These are phyloP conservation scores for Schizosaccharomyces japonicus DNA, from an alignment of 805 yeast genomes.

Conservation along the genomic window DNA sequence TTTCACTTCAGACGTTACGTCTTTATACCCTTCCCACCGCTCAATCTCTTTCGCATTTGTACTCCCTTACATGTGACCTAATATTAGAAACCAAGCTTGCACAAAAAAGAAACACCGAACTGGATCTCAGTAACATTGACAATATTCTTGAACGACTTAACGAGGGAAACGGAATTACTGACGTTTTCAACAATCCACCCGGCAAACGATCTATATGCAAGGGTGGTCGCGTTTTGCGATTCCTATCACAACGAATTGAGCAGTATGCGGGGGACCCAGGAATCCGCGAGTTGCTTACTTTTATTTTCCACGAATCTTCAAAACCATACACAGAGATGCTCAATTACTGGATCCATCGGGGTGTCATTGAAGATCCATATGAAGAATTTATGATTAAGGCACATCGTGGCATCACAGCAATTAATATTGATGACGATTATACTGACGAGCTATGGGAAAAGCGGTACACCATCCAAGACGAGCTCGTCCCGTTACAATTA, in stretches of 20 bases:
- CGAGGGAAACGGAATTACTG: slow-evolving; percentile 7
- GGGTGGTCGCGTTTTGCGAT: slow-evolving; percentile 52
- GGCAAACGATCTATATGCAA: slow-evolving; percentile 18
- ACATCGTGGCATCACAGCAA: slow-evolving; percentile 12
- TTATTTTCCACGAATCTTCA: slow-evolving; percentile 35
- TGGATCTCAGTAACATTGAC: slow-evolving; percentile 18
- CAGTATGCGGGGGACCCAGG: slow-evolving; percentile 40
- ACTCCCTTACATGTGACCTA: slow-evolving; percentile 26
- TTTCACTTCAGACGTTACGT: slow-evolving; percentile 37
- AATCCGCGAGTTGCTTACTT: slow-evolving; percentile 28
- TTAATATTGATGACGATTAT: slow-evolving; percentile 13
- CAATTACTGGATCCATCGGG: slow-evolving; percentile 56
- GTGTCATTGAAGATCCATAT: slow-evolving; percentile 52
- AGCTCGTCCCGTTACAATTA: slow-evolving; percentile 51
- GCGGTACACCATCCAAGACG: slow-evolving; percentile 46
- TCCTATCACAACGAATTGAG: slow-evolving; percentile 35
- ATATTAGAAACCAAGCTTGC: not conserved
- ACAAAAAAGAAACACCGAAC: slow-evolving; percentile 14
- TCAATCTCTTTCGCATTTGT: slow-evolving; percentile 28
- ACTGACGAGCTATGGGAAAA: slow-evolving; percentile 22
- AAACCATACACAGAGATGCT: slow-evolving; percentile 40
- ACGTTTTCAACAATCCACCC: slow-evolving; percentile 8
- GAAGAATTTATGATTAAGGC: slow-evolving; percentile 58
- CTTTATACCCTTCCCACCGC: slow-evolving; percentile 22
- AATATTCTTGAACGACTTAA: slow-evolving; percentile 22